Conservation (phyloP, 1,284 basidiomycete genomes). For the Xerocomus nothofagi region DNA sequence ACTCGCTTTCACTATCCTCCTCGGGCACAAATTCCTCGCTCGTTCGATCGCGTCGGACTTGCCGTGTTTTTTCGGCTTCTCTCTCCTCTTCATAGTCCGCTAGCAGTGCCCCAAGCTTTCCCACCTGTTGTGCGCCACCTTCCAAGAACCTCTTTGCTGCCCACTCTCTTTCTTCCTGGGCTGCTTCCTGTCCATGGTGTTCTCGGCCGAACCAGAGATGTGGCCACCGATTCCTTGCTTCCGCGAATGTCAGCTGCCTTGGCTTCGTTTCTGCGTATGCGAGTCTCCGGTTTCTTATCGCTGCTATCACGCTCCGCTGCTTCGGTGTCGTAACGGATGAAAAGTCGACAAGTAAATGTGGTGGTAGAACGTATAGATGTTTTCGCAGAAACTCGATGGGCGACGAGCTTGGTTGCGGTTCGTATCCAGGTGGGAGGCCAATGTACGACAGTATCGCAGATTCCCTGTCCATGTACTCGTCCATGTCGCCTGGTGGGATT, state of each 20-base stretch:
- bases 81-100: conserved; percentile 75
- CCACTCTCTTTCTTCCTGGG: conserved; percentile 67
- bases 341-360: conserved; percentile 58
- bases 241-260: conserved; percentile 49
- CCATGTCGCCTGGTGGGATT: background rate
- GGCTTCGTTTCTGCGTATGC: conserved; percentile 57
- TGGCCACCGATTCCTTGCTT: conserved; percentile 61
- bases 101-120: conserved; percentile 64
- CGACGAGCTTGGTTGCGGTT: conserved; percentile 56
- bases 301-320: conserved; percentile 58
- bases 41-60: conserved; percentile 41
- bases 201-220: conserved; percentile 60
- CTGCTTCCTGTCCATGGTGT: conserved; percentile 51
- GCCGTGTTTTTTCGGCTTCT: conserved; percentile 58
- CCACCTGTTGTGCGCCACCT: conserved; percentile 59
- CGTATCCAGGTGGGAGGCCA: conserved; percentile 53
- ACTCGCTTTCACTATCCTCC: conserved; percentile 57
- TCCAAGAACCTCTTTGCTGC: conserved; percentile 59
- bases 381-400: conserved; percentile 62
- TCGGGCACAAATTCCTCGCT: conserved; percentile 58
- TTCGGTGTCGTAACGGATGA: conserved; percentile 65
- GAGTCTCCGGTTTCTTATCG: conserved; percentile 69
- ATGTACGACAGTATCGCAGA: conserved; percentile 59
- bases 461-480: conserved; percentile 27
- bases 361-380: conserved; percentile 65